Evolutionary conservation across 2,329 filamentous ascomycete genomes (phyloP).

Genomic region (Phaeosphaeria sp.): DNA sequence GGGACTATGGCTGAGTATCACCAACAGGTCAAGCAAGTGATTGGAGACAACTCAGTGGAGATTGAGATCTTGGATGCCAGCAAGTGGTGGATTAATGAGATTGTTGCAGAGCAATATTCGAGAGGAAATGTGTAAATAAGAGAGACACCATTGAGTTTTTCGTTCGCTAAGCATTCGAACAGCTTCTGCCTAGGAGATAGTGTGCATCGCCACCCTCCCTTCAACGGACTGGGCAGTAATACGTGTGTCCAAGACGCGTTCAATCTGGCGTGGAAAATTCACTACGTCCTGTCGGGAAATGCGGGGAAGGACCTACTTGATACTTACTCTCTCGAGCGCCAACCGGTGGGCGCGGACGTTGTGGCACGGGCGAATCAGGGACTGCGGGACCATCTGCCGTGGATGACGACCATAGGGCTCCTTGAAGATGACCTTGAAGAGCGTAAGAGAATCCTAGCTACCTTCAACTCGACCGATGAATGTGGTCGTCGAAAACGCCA

Average conservation of each 20-base stretch:
- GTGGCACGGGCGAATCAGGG: constrained; percentile 63
- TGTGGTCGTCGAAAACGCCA: background rate
- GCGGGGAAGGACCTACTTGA: constrained; percentile 31
- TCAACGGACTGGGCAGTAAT: constrained; percentile 25
- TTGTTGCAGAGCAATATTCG: constrained; percentile 10
- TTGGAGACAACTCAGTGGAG: constrained; percentile 13
- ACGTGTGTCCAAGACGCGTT: constrained; percentile 44
- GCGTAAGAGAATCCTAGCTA: background rate
- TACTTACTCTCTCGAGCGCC: constrained; percentile 36
- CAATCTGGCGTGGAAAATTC: constrained; percentile 48
- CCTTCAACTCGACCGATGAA: too few species aligned
- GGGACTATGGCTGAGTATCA: too few species aligned
- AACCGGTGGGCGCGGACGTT: constrained; percentile 43
- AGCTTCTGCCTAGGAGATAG: constrained; percentile 12
- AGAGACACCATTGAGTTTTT: too few species aligned
- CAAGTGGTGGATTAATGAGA: constrained; percentile 20
- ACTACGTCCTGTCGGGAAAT: constrained; percentile 34
- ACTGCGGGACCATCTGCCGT: constrained; percentile 61
- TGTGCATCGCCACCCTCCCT: constrained; percentile 21
- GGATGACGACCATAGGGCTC: too few species aligned
- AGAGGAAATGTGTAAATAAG: background rate
- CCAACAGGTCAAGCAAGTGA: too few species aligned
- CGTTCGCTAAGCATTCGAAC: too few species aligned
- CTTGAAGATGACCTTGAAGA: constrained; percentile 47
- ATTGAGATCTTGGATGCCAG: constrained; percentile 7